Evolutionary conservation across 108 stramenopile species (phyloP).

Genomic region (Conticribra guillardii): DNA sequence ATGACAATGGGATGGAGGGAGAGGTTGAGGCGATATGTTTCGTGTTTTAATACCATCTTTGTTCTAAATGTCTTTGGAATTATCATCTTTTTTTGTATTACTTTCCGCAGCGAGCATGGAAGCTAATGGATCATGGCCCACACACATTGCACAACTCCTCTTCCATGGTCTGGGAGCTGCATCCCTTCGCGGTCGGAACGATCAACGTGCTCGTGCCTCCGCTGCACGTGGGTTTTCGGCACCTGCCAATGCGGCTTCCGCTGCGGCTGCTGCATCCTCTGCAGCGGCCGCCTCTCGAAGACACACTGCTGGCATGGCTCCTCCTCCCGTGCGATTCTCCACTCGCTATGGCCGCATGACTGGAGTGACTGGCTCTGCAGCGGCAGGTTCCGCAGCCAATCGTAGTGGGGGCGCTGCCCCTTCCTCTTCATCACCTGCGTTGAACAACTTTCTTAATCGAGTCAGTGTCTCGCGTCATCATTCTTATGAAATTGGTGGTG

Average conservation of each 20-base stretch:
- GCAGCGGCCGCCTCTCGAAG: background rate
- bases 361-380: background rate
- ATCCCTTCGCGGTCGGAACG: constrained; percentile 21
- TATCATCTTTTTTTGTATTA: background rate
- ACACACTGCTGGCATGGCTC: background rate
- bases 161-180: constrained; percentile 50
- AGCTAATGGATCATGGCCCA: constrained; percentile 42
- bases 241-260: background rate
- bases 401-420: background rate
- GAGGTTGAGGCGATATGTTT: too few relatives aligned
- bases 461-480: constrained; percentile 14
- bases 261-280: background rate
- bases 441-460: background rate
- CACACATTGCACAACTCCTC: constrained; percentile 49
- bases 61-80: background rate
- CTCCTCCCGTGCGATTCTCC: constrained; percentile 1
- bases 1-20: too few relatives aligned
- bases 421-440: background rate
- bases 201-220: background rate
- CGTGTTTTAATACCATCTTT: too few relatives aligned
- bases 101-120: constrained; percentile 28
- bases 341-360: background rate
- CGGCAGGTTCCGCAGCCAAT: background rate
- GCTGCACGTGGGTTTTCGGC: background rate
- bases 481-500: background rate